phyloP scores from a whole-genome alignment of 2,329 filamentous ascomycete species.

The Dactylellina sp. region DNA sequence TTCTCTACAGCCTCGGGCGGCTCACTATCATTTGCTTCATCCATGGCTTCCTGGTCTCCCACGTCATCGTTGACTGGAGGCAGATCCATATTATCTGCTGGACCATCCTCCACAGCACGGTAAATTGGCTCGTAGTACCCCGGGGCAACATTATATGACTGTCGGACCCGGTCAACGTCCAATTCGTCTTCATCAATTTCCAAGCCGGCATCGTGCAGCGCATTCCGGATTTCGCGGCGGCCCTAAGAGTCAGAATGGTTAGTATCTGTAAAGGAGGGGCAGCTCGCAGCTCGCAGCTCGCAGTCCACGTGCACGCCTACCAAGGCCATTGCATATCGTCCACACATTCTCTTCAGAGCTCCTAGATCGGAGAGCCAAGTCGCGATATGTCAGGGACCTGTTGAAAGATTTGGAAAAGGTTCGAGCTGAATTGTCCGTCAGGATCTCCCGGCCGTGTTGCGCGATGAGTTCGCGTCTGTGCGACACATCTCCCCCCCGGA shows the following conservation, averaged over 20 bases:
- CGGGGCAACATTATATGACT: slow-evolving; percentile 93
- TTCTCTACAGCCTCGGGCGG: slow-evolving; percentile 16
- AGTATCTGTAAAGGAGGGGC: not conserved
- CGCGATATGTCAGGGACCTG: slow-evolving; percentile 12
- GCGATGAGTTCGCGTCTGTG: slow-evolving; percentile 33
- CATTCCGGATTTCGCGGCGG: slow-evolving; percentile 54
- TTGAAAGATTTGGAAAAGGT: not conserved
- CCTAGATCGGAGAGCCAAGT: not conserved
- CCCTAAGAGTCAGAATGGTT: slow-evolving; percentile 19
- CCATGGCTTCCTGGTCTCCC: slow-evolving; percentile 39
- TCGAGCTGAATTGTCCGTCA: not conserved
- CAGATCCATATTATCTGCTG: slow-evolving; percentile 57
- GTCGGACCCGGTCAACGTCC: slow-evolving; percentile 66
- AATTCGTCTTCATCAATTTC: slow-evolving; percentile 53
- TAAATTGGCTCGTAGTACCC: slow-evolving; percentile 88
- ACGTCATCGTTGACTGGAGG: slow-evolving; percentile 59
- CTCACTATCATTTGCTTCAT: slow-evolving; percentile 51
- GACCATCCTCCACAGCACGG: slow-evolving; percentile 76
- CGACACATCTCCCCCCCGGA: slow-evolving; percentile 7
- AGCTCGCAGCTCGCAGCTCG: too few species aligned
- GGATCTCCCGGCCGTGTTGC: slow-evolving; percentile 26
- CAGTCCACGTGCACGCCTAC: slow-evolving; percentile 19
- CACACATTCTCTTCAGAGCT: slow-evolving; percentile 44
- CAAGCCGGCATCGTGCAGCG: slow-evolving; percentile 45
- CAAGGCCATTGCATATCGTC: slow-evolving; percentile 56